Evolutionary conservation across 2,329 filamentous ascomycete species (phyloP).

Genomic region (Davidsoniella virescens): DNA sequence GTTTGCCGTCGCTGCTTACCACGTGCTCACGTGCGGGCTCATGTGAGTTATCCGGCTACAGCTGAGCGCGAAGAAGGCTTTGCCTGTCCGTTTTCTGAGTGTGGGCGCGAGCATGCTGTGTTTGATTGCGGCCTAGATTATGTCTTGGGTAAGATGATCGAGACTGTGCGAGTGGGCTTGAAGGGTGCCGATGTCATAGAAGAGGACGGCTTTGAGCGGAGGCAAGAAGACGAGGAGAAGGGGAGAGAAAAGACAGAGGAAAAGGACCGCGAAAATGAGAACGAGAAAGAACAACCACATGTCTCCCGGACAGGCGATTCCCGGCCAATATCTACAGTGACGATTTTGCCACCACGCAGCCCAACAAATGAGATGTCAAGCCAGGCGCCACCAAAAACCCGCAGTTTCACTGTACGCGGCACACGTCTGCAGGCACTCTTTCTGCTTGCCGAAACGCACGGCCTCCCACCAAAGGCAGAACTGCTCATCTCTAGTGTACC

Average conservation of each 20-base stretch:
- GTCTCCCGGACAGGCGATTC: background rate
- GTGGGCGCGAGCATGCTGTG: constrained; percentile 53
- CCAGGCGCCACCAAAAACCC: background rate
- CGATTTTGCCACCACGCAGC: background rate
- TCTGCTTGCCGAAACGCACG: background rate
- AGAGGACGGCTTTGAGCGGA: background rate
- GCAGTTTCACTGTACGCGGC: background rate
- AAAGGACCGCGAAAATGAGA: background rate
- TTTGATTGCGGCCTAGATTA: constrained; percentile 68
- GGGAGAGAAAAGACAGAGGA: background rate
- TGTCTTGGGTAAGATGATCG: constrained; percentile 54
- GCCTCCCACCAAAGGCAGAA: background rate
- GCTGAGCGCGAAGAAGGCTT: constrained; percentile 54
- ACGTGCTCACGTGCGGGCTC: constrained; percentile 41
- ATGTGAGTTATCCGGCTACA: constrained; percentile 63
- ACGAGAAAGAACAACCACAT: no score
- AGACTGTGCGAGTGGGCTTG: constrained; percentile 40
- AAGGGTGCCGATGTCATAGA: constrained; percentile 20
- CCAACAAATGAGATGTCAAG: background rate
- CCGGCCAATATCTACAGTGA: background rate
- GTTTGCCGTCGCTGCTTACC: constrained; percentile 65
- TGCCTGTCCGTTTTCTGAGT: constrained; percentile 53
- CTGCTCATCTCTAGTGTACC: background rate
- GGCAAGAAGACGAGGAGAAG: background rate
- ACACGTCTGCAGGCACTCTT: constrained; percentile 4